These are phyloP conservation scores for Phytophthora quininea DNA, from an alignment of 352 stramenopile species.

Conservation along the genomic window DNA sequence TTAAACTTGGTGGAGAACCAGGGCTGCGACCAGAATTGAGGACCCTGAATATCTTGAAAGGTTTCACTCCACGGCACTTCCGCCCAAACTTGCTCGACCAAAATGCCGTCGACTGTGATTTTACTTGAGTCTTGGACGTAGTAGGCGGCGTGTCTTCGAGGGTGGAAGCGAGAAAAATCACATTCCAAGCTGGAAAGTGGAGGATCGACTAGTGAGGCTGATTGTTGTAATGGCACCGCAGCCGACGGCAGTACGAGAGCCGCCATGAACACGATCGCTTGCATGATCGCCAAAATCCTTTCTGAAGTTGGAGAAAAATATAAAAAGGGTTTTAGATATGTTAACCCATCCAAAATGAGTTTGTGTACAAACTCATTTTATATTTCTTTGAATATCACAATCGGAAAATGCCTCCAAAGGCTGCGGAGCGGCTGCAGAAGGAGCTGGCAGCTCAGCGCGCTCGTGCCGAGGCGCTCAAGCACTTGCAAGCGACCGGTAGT, in stretches of 20 bases:
- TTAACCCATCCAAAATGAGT: too few relatives aligned
- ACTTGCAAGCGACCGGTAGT: constrained; percentile 65
- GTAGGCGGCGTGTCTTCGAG: constrained; percentile 43
- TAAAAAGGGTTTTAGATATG: too few relatives aligned
- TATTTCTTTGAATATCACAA: background rate
- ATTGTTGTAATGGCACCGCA: too few relatives aligned
- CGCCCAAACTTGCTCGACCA: constrained; percentile 67
- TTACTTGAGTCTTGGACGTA: constrained; percentile 29
- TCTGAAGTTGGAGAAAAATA: too few relatives aligned
- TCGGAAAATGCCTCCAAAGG: constrained; percentile 40
- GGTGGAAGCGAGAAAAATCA: constrained; percentile 39
- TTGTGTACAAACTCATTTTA: too few relatives aligned
- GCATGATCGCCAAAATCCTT: too few relatives aligned
- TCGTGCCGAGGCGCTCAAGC: constrained; percentile 64
- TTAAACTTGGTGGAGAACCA: constrained; percentile 81
- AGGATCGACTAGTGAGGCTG: too few relatives aligned
- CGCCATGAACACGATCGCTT: too few relatives aligned
- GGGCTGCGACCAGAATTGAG: constrained; percentile 63
- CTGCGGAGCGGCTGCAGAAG: constrained; percentile 53
- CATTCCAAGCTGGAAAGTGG: constrained; percentile 18
- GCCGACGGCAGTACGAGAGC: too few relatives aligned
- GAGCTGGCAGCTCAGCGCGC: constrained; percentile 69
- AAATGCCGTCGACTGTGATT: constrained; percentile 56
- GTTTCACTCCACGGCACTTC: constrained; percentile 56
- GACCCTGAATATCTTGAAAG: constrained; percentile 74